Evolutionary conservation across 2,329 filamentous ascomycete species (phyloP).

Genomic region (Ceratocystis diversiconidia): DNA sequence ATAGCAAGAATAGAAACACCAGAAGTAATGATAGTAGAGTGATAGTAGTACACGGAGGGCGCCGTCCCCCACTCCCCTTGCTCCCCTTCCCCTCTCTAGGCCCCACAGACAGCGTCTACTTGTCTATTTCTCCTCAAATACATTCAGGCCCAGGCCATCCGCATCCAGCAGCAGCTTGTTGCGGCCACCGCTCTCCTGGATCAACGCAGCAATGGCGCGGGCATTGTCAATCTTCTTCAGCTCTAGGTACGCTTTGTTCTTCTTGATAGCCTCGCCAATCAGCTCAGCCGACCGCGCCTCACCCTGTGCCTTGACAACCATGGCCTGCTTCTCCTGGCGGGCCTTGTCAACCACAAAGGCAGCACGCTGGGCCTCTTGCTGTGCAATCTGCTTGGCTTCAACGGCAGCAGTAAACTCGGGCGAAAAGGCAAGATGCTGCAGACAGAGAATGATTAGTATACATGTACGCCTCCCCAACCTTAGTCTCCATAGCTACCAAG

Average conservation of each 20-base stretch:
- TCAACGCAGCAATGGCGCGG: constrained; percentile 66
- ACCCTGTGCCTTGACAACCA: constrained; percentile 96
- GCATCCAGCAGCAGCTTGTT: constrained; percentile 93
- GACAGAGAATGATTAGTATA: constrained; percentile 1
- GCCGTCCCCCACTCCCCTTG: not conserved
- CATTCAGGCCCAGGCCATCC: constrained; percentile 81
- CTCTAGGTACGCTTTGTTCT: constrained; percentile 92
- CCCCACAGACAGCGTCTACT: not conserved
- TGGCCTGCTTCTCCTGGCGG: constrained; percentile 97
- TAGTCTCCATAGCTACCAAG: too few species aligned
- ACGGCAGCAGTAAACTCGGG: constrained; percentile 61
- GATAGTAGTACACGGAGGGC: constrained; percentile 12
- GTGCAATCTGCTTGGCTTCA: constrained; percentile 59
- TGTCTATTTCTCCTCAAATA: constrained; percentile 38
- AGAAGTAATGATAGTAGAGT: constrained; percentile 1
- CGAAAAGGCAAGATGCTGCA: constrained; percentile 55
- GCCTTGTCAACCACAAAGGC: constrained; percentile 98
- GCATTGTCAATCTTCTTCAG: constrained; percentile 98
- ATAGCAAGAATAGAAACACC: constrained; percentile 10
- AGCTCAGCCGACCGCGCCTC: constrained; percentile 95
- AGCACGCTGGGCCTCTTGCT: constrained; percentile 91
- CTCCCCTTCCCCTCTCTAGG: not conserved
- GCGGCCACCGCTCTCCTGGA: constrained; percentile 72
- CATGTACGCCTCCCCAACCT: not conserved
- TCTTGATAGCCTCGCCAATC: constrained; percentile 99